Conservation (phyloP, 1,284 basidiomycete species). For the Tranzscheliella williamsii region DNA sequence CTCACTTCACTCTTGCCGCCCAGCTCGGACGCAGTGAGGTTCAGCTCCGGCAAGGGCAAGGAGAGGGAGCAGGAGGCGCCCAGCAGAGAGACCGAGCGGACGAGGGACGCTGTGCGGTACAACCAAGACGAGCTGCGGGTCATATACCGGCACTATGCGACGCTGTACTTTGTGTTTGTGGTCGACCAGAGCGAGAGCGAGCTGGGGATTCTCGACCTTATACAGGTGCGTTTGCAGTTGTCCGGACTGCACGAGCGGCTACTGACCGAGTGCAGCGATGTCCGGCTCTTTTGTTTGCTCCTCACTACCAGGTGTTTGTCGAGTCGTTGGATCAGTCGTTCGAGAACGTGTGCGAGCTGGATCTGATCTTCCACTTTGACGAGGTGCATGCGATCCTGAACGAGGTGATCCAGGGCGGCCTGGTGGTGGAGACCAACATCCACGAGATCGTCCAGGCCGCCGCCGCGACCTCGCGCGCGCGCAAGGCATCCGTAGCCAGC, state of each 20-base stretch:
- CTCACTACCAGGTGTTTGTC: constrained; percentile 98
- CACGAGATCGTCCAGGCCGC: constrained; percentile 77
- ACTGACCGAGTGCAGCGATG: too few relatives aligned
- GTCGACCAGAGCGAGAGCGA: constrained; percentile 94
- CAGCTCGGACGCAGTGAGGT: constrained; percentile 26
- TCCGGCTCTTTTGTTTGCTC: too few relatives aligned
- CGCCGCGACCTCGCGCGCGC: constrained; percentile 20
- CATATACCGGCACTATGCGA: constrained; percentile 73
- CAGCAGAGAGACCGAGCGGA: not conserved
- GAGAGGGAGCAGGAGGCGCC: constrained; percentile 1
- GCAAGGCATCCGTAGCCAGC: constrained; percentile 14
- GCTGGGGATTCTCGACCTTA: constrained; percentile 91
- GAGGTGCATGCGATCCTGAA: constrained; percentile 93
- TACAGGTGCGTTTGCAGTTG: constrained; percentile 85
- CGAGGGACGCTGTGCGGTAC: not conserved
- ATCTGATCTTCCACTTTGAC: constrained; percentile 98
- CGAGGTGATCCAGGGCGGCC: constrained; percentile 93
- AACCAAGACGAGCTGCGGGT: constrained; percentile 53
- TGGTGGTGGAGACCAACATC: constrained; percentile 97
- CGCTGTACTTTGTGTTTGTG: constrained; percentile 94
- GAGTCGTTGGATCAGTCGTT: constrained; percentile 93
- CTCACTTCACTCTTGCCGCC: constrained; percentile 53
- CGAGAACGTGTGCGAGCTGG: constrained; percentile 97
- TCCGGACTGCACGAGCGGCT: too few relatives aligned
- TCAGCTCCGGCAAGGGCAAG: constrained; percentile 13